phyloP scores from a whole-genome alignment of 306 rosid species.

The Acacia melanoxylon region DNA sequence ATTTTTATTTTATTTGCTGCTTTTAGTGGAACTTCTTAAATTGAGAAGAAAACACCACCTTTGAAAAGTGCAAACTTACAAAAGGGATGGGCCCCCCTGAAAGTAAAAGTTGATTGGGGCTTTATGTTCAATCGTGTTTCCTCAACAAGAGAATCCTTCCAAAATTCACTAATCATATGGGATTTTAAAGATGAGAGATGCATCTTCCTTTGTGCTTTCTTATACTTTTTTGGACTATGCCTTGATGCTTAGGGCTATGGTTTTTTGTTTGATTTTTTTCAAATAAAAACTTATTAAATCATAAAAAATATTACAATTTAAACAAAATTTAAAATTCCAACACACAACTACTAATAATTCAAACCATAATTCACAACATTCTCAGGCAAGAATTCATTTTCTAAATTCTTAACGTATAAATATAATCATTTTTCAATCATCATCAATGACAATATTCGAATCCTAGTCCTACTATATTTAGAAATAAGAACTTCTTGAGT shows the following conservation, averaged over 20 bases:
- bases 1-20: conserved; percentile 39
- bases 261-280: no score
- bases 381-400: background rate
- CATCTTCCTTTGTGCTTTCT: background rate
- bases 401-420: background rate
- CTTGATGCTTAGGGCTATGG: no score
- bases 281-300: background rate
- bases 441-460: background rate
- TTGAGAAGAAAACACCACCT: conserved; percentile 42
- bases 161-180: conserved; percentile 39
- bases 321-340: no score
- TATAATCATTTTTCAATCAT: background rate
- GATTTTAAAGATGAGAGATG: conserved; percentile 11
- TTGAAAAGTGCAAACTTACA: conserved; percentile 25
- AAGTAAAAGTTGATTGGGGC: conserved; percentile 35
- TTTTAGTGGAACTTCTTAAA: conserved; percentile 39
- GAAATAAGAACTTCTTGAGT: background rate
- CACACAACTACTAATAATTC: no score
- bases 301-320: no score
- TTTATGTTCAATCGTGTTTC: conserved; percentile 60
- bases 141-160: conserved; percentile 52
- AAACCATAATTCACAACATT: background rate
- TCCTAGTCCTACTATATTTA: background rate
- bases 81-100: conserved; percentile 44
- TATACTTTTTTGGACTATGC: no score